phyloP scores from a whole-genome alignment of 139 green algal genomes.

The Tetradesmus lagerheimii region DNA sequence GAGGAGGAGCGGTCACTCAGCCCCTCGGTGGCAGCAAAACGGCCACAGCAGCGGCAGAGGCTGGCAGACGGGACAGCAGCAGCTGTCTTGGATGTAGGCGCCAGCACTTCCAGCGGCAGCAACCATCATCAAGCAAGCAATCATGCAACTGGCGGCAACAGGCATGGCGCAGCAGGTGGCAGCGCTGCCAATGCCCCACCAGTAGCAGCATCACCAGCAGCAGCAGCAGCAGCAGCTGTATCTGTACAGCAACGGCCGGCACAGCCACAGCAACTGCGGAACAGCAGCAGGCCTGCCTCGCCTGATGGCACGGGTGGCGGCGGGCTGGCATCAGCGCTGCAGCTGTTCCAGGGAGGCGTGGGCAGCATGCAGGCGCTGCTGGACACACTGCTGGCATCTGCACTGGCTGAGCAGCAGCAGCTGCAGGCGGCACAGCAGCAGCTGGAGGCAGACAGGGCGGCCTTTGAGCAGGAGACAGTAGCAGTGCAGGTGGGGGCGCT shows the following conservation, averaged over 20 bases:
- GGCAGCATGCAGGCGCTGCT: conserved; percentile 49
- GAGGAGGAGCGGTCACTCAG: not conserved
- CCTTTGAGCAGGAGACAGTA: conserved; percentile 59
- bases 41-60: not conserved
- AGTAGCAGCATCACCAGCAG: not conserved
- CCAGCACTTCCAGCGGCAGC: not conserved
- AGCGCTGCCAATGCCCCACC: not conserved
- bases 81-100: not conserved
- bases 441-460: conserved; percentile 59
- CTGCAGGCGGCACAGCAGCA: conserved; percentile 45
- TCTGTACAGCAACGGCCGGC: not conserved
- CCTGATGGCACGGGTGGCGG: not conserved
- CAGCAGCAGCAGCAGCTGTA: not conserved
- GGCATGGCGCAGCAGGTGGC: not conserved
- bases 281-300: not conserved
- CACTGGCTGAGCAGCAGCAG: conserved; percentile 56
- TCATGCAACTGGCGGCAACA: not conserved
- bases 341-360: conserved; percentile 36
- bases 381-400: conserved; percentile 46
- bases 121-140: not conserved
- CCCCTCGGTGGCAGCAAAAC: not conserved
- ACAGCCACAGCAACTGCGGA: not conserved
- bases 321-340: conserved; percentile 25
- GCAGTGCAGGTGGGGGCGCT: conserved; percentile 50
- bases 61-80: not conserved